Evolutionary conservation across 208 protist genomes (phyloP), one percentile per base, ranked within the genome.

Genomic region (Leishmania mexicana): DNA sequence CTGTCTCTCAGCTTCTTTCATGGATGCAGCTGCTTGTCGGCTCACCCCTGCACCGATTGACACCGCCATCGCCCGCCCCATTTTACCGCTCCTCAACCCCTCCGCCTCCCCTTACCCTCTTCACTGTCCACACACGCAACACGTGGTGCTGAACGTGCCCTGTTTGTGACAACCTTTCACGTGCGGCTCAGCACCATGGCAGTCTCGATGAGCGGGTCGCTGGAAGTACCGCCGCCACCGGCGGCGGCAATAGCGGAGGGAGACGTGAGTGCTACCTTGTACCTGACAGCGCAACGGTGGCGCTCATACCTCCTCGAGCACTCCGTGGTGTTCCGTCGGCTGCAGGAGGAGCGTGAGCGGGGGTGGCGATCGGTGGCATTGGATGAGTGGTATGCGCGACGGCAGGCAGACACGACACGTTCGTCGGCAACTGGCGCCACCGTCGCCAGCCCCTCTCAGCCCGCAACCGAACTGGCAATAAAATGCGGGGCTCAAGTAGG

Each of bases 351-450:
- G 75, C 86, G 90, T 5, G 83, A 89, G 73, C 62, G 75, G 17
- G 93, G 93, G 53, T 96, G 93, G 92, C 65, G 81, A 35, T 92
- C 87, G 1, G 38, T 81, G 31, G 91, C 91, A 24, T 84, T 96
- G 40, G 91, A 94, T 80, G 73, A 57, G 75, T 96, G 93, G 93
- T 96, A 96, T 67, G 58, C 79, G 24, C 54, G 80, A 38, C 90
- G 81, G 4, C 76, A 80, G 45, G 28, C 79, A 21, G 51, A 47
- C n/a, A 17, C 54, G 2, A 53, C 62, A 24, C 35, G 21, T n/a
- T 78, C 65, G 5, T 17, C 65, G 31, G 2, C 15, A 35, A 49
- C 68, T 6, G 53, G 40, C 42, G 42, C 78, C 19, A n/a, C 54
- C n/a, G 49, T 58, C 67, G 13, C 72, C 67, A 51, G 17, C 17